These are phyloP conservation scores for Phytophthora cactorum DNA, from an alignment of 352 stramenopile genomes.

Conservation along the genomic window DNA sequence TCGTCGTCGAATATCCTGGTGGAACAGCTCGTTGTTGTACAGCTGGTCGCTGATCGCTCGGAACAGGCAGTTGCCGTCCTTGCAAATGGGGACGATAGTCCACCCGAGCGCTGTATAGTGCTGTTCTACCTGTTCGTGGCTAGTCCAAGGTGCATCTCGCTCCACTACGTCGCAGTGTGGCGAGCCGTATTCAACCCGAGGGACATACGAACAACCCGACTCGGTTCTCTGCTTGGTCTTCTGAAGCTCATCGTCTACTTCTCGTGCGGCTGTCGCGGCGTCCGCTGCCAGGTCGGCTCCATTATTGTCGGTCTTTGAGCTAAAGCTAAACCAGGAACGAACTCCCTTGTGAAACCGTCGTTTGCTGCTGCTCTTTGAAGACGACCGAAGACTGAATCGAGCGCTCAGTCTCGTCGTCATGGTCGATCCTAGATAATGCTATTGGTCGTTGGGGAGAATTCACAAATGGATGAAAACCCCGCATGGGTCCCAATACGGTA, in stretches of 20 bases:
- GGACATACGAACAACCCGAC: slow-evolving; percentile 12
- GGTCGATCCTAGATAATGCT: neutral
- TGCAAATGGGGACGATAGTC: slow-evolving; percentile 32
- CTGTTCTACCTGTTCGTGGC: slow-evolving; percentile 43
- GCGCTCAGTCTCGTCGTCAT: slow-evolving; percentile 10
- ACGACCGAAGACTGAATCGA: slow-evolving; percentile 29
- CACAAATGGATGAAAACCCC: slow-evolving; percentile 18
- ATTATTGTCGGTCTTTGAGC: neutral
- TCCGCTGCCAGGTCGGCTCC: slow-evolving; percentile 12
- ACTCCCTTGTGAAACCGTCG: slow-evolving; percentile 15
- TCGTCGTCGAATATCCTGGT: slow-evolving; percentile 47
- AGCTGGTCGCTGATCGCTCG: slow-evolving; percentile 66
- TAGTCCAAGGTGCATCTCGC: slow-evolving; percentile 39
- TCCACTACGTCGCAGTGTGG: slow-evolving; percentile 10
- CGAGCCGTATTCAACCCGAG: slow-evolving; percentile 24
- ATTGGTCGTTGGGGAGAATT: slow-evolving; percentile 11
- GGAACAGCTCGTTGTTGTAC: slow-evolving; percentile 51
- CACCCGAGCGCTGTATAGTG: slow-evolving; percentile 49
- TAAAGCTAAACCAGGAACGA: slow-evolving; percentile 39
- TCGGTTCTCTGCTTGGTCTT: slow-evolving; percentile 18
- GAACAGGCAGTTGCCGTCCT: slow-evolving; percentile 67
- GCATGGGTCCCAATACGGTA: slow-evolving; percentile 1
- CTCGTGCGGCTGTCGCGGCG: slow-evolving; percentile 17
- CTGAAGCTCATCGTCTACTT: slow-evolving; percentile 13
- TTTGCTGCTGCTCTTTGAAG: slow-evolving; percentile 25